A percentile compares a stretch with the other conserved stretches of the same genome.
These are phyloP conservation scores for Xylariaceae sp. DNA, from an alignment of 2,329 filamentous ascomycete genomes.

Conservation along the genomic window DNA sequence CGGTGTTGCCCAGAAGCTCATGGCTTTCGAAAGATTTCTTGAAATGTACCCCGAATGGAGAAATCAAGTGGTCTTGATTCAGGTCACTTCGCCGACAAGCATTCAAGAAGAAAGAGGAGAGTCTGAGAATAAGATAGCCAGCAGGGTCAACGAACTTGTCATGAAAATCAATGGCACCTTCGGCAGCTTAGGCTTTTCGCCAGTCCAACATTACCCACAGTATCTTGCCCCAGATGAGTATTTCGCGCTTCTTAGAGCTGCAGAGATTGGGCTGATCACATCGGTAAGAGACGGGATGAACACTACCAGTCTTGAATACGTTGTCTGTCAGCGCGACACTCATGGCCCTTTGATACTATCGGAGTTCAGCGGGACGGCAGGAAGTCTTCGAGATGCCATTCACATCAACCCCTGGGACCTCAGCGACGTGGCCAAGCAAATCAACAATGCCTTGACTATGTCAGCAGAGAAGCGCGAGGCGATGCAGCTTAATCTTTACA, in stretches of 20 bases:
- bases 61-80: slow-evolving; percentile 87
- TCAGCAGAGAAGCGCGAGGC: slow-evolving; percentile 57
- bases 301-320: slow-evolving; percentile 91
- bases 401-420: slow-evolving; percentile 98
- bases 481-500: slow-evolving; percentile 73
- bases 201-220: slow-evolving; percentile 91
- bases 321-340: slow-evolving; percentile 83
- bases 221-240: slow-evolving; percentile 89
- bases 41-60: slow-evolving; percentile 89
- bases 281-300: slow-evolving; percentile 98
- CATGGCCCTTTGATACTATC: slow-evolving; percentile 89
- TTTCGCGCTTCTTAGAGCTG: slow-evolving; percentile 85
- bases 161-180: slow-evolving; percentile 88
- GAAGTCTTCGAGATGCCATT: slow-evolving; percentile 78
- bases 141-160: slow-evolving; percentile 85
- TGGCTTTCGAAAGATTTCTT: slow-evolving; percentile 89
- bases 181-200: slow-evolving; percentile 82
- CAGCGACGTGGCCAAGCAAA: slow-evolving; percentile 75
- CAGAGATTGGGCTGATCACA: slow-evolving; percentile 89
- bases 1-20: slow-evolving; percentile 91
- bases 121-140: slow-evolving; percentile 74
- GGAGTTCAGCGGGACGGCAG: slow-evolving; percentile 92
- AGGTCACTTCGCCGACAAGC: slow-evolving; percentile 85
- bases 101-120: slow-evolving; percentile 76
- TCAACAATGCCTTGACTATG: slow-evolving; percentile 80